A percentile compares a stretch with the other conserved stretches of the same genome.
Evolutionary conservation across 2,329 filamentous ascomycete genomes (phyloP).

Genomic region (Fusarium sp.): DNA sequence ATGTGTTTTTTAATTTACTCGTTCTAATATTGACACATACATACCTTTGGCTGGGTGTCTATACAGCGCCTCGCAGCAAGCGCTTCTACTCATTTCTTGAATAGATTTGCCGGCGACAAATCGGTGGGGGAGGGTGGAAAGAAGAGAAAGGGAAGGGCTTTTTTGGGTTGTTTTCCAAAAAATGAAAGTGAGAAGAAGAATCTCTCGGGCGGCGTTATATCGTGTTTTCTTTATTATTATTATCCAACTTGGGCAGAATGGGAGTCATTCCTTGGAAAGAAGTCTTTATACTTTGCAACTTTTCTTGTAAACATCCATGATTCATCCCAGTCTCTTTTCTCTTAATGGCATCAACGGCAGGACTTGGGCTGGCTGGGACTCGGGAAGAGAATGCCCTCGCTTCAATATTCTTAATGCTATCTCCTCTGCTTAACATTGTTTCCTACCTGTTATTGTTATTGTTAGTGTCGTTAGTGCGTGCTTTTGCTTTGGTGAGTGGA

Average conservation of each 20-base stretch:
- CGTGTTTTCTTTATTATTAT: not conserved
- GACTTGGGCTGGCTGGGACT: constrained; percentile 20
- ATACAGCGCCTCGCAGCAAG: constrained; percentile 23
- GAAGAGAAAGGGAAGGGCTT: constrained; percentile 5
- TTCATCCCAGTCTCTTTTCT: constrained; percentile 20
- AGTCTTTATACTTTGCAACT: constrained; percentile 30
- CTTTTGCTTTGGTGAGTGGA: not conserved
- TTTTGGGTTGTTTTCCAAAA: constrained; percentile 25
- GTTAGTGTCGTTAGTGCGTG: not conserved
- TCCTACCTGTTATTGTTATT: not conserved
- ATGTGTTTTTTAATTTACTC: constrained; percentile 22
- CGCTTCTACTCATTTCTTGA: constrained; percentile 5
- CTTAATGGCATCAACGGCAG: constrained; percentile 39
- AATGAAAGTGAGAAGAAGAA: constrained; percentile 37
- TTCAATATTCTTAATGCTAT: constrained; percentile 26
- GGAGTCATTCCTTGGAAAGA: constrained; percentile 42
- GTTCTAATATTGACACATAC: constrained; percentile 39
- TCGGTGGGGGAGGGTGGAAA: constrained; percentile 7
- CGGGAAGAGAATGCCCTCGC: constrained; percentile 15
- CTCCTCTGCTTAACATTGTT: constrained; percentile 1
- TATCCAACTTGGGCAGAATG: constrained; percentile 30
- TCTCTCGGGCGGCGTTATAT: constrained; percentile 35
- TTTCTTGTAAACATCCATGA: constrained; percentile 32
- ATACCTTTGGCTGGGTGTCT: constrained; percentile 27
- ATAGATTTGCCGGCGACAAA: constrained; percentile 18